A percentile compares a stretch with the other conserved stretches of the same genome.
These are phyloP conservation scores for Phaffomyces antillensis DNA, from an alignment of 805 yeast genomes.

Conservation along the genomic window DNA sequence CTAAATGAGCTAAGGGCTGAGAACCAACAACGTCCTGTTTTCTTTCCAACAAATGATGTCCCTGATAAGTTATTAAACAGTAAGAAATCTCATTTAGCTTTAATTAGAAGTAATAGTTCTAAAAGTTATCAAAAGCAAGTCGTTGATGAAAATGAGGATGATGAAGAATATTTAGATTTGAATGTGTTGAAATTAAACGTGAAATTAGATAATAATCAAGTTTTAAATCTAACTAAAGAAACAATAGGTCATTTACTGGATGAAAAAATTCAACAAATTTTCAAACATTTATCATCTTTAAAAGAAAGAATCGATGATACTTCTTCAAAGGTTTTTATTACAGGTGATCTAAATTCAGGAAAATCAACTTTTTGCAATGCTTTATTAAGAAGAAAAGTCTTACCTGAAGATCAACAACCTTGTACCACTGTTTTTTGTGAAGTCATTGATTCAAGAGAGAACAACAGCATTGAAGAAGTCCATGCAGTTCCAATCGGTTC, in stretches of 20 bases:
- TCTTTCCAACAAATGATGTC: conserved; percentile 44
- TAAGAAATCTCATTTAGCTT: conserved; percentile 44
- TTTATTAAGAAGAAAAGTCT: conserved; percentile 60
- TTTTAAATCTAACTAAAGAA: conserved; percentile 54
- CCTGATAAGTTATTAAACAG: conserved; percentile 34
- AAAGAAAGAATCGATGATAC: conserved; percentile 85
- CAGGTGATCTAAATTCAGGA: conserved; percentile 96
- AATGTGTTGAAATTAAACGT: conserved; percentile 58
- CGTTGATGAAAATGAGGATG: conserved; percentile 18
- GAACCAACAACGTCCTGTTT: conserved; percentile 53
- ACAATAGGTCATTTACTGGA: conserved; percentile 66
- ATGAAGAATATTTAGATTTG: conserved; percentile 33
- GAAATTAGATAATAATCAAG: conserved; percentile 41
- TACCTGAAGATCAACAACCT: conserved; percentile 97
- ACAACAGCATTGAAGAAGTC: conserved; percentile 75
- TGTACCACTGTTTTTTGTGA: conserved; percentile 96
- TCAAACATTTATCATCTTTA: conserved; percentile 62
- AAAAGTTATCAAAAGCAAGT: conserved; percentile 13
- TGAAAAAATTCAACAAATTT: conserved; percentile 56
- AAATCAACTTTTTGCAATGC: conserved; percentile 95
- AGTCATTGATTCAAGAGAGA: conserved; percentile 76
- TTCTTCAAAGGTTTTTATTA: conserved; percentile 86
- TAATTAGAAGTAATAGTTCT: conserved; percentile 36
- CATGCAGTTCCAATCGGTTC: conserved; percentile 73
- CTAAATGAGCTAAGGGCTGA: conserved; percentile 46